These are phyloP conservation scores for Rhodamnia argentea DNA, from an alignment of 345 rosid genomes.

Conservation along the genomic window DNA sequence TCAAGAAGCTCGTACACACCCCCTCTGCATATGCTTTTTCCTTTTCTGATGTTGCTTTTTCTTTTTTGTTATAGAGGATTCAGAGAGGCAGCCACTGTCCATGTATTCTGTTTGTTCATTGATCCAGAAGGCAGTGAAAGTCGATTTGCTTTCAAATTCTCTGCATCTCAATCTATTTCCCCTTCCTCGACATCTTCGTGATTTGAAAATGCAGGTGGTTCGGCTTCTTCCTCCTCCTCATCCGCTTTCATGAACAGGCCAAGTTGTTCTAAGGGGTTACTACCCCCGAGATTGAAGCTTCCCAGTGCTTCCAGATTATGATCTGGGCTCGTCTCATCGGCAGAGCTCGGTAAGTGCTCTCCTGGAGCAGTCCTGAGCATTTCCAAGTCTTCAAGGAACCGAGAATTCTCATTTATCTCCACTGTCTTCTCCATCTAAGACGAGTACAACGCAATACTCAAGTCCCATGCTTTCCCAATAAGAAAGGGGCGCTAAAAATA, in stretches of 20 bases:
- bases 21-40: not conserved
- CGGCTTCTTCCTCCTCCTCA: slow-evolving; percentile 63
- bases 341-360: slow-evolving; percentile 54
- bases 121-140: not conserved
- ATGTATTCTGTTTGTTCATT: not conserved
- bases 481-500: not conserved
- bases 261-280: slow-evolving; percentile 83
- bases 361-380: slow-evolving; percentile 64
- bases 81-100: not conserved
- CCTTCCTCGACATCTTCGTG: slow-evolving; percentile 60
- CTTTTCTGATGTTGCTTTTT: not conserved
- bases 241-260: slow-evolving; percentile 87
- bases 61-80: not conserved
- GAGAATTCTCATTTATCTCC: slow-evolving; percentile 82
- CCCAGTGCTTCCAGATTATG: slow-evolving; percentile 53
- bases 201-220: slow-evolving; percentile 2
- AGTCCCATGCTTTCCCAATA: not conserved
- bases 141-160: not conserved
- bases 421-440: slow-evolving; percentile 88
- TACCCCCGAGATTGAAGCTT: slow-evolving; percentile 63
- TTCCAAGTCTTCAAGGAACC: slow-evolving; percentile 80
- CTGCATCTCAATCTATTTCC: slow-evolving; percentile 46
- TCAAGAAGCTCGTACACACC: not conserved
- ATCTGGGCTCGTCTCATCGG: slow-evolving; percentile 55
- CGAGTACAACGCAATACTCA: not conserved